Evolutionary conservation across 257 asterid species (phyloP), one percentile per base, ranked within the genome.

Genomic region (Nicotiana knightiana): DNA sequence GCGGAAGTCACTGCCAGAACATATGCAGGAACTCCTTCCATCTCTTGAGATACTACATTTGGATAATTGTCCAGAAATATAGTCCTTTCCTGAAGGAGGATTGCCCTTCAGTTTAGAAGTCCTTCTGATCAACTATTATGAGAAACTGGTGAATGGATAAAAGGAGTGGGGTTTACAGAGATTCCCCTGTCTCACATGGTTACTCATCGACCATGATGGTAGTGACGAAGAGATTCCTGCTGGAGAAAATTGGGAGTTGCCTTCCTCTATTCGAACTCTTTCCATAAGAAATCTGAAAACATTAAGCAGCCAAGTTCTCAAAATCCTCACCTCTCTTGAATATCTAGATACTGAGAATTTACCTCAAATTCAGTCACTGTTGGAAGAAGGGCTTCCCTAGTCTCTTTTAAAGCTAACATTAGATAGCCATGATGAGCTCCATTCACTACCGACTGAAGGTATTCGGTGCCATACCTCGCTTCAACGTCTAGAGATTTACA

Each of bases 81-180:
- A 57, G 3, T 57, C 51, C 37, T 78, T 83, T 21, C 83, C 80
- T 3, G 73, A 67, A 17, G 80, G 64, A 37, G 85, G 82, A 54
- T 54, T 83, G 65, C 82, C 70, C 65, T 66, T 30, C 15, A 30
- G 59, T 58, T 58, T 83, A 61, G 70, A 77, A 66, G 0, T 3
- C 2, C 54, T 77, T 21, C 0, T 0, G 1, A 78, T 83, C 71
- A 0, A 0, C 2, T 4, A 57, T 9, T 83, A 80, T 10, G 4
- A 37, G 66, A 78, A 55, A 67, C 66, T 78, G 8, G 32, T 39
- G 80, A 78, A 28, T n/a, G 17, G 54, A 18, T 5, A 10, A 61
- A 67, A 17, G 37, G 55, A 57, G 8, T 83, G 80, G 81, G 24
- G 10, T n/a, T 37, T 67, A 57, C 63, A 65, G 62, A 9, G 16